Percentiles rank a stretch among this genome's conserved stretches.
phyloP scores from a whole-genome alignment of 2,329 filamentous ascomycete species.

The Fusarium agapanthi region DNA sequence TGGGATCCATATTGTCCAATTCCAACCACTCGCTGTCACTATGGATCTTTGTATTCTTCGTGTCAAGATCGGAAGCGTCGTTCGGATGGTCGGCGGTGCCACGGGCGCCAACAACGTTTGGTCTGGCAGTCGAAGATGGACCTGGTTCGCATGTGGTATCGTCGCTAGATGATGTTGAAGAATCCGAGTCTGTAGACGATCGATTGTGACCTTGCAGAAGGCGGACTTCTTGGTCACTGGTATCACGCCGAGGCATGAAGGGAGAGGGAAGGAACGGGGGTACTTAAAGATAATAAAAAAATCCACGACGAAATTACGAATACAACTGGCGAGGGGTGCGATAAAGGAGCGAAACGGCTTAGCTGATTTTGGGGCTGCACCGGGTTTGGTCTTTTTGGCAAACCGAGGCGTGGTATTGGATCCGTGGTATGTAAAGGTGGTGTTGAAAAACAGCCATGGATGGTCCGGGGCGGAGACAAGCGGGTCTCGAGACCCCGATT shows the following conservation, averaged over 20 bases:
- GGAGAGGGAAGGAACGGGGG: background rate
- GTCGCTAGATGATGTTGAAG: slow-evolving; percentile 33
- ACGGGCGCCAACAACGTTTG: slow-evolving; percentile 40
- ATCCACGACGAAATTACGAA: slow-evolving; percentile 13
- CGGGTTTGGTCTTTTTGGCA: slow-evolving; percentile 26
- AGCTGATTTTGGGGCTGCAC: slow-evolving; percentile 22
- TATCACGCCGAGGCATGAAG: slow-evolving; percentile 37
- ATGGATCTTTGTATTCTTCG: slow-evolving; percentile 46
- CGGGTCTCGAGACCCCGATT: slow-evolving; percentile 36
- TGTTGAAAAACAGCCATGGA: slow-evolving; percentile 36
- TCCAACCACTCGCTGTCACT: slow-evolving; percentile 40
- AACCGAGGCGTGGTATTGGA: slow-evolving; percentile 32
- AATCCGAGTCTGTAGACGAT: slow-evolving; percentile 19
- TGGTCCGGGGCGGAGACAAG: slow-evolving; percentile 29
- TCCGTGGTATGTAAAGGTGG: slow-evolving; percentile 32
- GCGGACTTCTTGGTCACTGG: slow-evolving; percentile 36
- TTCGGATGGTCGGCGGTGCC: slow-evolving; percentile 38
- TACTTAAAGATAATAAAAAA: background rate
- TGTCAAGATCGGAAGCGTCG: slow-evolving; percentile 42
- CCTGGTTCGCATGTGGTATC: slow-evolving; percentile 43
- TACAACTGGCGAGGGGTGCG: slow-evolving; percentile 9
- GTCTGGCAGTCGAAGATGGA: slow-evolving; percentile 30
- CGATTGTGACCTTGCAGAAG: slow-evolving; percentile 31
- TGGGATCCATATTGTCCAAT: slow-evolving; percentile 53
- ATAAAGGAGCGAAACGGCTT: slow-evolving; percentile 23